phyloP scores from a whole-genome alignment of 2,329 filamentous ascomycete species.

The Rutstroemia sydowiana region DNA sequence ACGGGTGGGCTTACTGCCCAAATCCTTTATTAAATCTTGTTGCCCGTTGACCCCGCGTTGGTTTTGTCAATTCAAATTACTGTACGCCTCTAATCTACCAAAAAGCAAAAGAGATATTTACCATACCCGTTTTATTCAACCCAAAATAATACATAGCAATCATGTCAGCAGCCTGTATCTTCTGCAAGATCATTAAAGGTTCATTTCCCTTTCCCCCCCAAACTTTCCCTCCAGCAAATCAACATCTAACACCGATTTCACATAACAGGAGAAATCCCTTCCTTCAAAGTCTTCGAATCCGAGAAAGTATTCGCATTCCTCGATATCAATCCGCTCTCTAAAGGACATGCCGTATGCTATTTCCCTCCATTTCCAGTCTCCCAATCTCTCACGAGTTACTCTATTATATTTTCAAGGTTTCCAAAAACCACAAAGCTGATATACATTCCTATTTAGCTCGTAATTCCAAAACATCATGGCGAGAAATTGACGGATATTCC shows the following conservation, averaged over 20 bases:
- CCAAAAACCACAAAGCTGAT: too few species aligned
- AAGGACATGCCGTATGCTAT: slow-evolving; percentile 84
- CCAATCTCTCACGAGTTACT: neutral
- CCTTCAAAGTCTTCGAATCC: slow-evolving; percentile 91
- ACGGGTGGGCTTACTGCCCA: neutral
- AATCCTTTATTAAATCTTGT: neutral
- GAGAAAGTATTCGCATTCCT: slow-evolving; percentile 93
- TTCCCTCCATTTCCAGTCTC: slow-evolving; percentile 11
- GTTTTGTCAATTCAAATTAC: too few species aligned
- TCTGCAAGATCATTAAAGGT: slow-evolving; percentile 98
- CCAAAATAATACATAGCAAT: slow-evolving; percentile 16
- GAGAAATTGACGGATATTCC: slow-evolving; percentile 88
- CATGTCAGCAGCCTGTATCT: slow-evolving; percentile 69
- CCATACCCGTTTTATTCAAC: neutral
- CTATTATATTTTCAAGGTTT: neutral
- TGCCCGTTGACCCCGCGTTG: too few species aligned
- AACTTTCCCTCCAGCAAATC: neutral
- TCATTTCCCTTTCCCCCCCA: neutral
- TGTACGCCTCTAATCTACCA: too few species aligned
- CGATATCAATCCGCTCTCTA: slow-evolving; percentile 84
- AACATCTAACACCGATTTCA: slow-evolving; percentile 6
- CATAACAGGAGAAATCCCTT: slow-evolving; percentile 78
- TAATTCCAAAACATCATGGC: slow-evolving; percentile 93
- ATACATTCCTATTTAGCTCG: slow-evolving; percentile 47
- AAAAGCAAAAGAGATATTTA: too few species aligned